A percentile compares a stretch with the other conserved stretches of the same genome.
These are phyloP conservation scores for Senna tora DNA, from an alignment of 306 rosid genomes.

Conservation along the genomic window DNA sequence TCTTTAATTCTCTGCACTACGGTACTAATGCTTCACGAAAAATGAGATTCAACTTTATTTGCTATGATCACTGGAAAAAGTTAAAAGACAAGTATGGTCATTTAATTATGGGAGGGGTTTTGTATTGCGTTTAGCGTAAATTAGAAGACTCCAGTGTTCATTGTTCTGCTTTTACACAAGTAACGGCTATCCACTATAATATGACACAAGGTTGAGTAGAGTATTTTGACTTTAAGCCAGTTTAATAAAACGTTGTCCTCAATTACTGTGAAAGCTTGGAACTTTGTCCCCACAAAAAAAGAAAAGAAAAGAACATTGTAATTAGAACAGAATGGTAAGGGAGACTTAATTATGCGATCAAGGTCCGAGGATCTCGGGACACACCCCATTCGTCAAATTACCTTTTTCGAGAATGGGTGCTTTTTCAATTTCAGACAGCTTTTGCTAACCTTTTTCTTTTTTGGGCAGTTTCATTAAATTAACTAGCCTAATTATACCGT, in stretches of 20 bases:
- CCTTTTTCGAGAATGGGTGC: background rate
- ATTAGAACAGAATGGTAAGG: background rate
- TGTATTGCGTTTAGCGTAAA: background rate
- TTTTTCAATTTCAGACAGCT: background rate
- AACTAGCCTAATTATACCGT: background rate
- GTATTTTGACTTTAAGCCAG: no score
- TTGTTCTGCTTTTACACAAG: background rate
- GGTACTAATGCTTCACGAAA: background rate
- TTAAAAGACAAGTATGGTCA: background rate
- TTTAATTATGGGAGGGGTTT: background rate
- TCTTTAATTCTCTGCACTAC: no score
- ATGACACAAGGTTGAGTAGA: no score
- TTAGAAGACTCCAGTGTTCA: background rate
- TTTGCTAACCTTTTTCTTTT: no score
- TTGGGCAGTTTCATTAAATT: no score
- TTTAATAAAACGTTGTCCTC: background rate
- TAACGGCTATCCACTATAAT: no score
- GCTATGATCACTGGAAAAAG: background rate
- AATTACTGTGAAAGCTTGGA: background rate
- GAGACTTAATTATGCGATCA: background rate
- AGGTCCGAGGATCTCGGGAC: conserved; percentile 6
- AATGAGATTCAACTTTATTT: background rate
- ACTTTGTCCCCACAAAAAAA: background rate
- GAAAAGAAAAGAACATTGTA: background rate
- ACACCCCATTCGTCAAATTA: background rate